Conservation (phyloP, 352 stramenopile genomes). For the Phytophthora litchii region DNA sequence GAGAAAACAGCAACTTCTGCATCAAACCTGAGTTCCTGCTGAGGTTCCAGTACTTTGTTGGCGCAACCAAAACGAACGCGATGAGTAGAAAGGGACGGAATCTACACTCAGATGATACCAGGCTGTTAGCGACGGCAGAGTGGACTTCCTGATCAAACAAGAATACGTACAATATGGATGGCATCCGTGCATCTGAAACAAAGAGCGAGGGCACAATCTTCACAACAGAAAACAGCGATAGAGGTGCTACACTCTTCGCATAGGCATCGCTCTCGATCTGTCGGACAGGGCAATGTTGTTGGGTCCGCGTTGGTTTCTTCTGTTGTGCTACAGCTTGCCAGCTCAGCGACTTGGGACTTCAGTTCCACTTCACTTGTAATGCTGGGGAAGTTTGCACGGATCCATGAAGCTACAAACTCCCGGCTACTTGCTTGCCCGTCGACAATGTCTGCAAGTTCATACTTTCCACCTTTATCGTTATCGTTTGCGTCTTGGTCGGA, state of each 20-base stretch:
- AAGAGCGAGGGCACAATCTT: conserved; percentile 51
- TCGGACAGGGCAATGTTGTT: neutral
- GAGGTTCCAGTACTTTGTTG: neutral
- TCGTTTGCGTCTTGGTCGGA: neutral
- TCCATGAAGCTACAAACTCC: conserved; percentile 41
- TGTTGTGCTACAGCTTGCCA: neutral
- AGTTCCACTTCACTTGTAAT: conserved; percentile 33
- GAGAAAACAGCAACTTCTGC: neutral
- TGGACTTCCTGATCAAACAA: neutral
- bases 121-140: neutral
- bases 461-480: neutral
- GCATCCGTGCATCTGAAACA: conserved; percentile 74
- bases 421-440: neutral
- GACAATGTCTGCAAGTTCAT: neutral
- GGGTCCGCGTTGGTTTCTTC: neutral
- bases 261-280: neutral
- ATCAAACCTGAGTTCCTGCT: conserved; percentile 4
- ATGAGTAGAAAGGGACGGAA: conserved; percentile 49
- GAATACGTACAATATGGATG: conserved; percentile 72
- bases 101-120: conserved; percentile 30
- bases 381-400: conserved; percentile 41
- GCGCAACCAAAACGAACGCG: conserved; percentile 19
- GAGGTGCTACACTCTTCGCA: conserved; percentile 69
- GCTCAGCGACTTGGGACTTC: conserved; percentile 5
- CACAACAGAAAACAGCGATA: conserved; percentile 35